Conservation (phyloP, 2,329 filamentous ascomycete species). For the Fusarium sp. region DNA sequence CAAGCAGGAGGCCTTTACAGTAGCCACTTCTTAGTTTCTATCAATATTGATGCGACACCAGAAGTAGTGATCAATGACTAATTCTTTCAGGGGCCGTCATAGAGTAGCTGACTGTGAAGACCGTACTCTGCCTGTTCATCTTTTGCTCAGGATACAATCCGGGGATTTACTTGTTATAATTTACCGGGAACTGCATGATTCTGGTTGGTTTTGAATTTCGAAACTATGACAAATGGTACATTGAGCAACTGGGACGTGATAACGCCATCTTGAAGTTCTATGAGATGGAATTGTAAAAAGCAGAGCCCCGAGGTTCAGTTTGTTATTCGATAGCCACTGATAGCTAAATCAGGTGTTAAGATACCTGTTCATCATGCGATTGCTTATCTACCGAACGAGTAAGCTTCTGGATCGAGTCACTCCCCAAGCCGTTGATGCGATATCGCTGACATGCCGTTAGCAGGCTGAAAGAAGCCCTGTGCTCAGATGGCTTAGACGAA, state of each 20-base stretch:
- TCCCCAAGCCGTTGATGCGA: not conserved
- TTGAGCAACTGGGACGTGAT: no score
- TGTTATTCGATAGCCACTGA: no score
- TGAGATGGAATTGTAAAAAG: not conserved
- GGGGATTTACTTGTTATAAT: no score
- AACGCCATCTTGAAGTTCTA: not conserved
- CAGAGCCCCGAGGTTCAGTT: not conserved
- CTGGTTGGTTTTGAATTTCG: rapidly evolving
- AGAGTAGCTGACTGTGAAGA: not conserved
- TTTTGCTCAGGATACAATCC: not conserved
- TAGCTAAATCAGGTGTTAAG: not conserved
- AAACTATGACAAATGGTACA: no score
- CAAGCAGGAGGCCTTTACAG: not conserved
- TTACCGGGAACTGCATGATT: no score
- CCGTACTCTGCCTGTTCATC: not conserved
- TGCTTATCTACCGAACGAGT: not conserved
- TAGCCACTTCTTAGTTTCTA: not conserved
- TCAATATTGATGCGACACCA: no score
- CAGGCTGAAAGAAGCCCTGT: not conserved
- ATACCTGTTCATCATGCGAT: not conserved
- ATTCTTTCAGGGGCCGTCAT: not conserved
- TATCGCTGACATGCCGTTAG: not conserved
- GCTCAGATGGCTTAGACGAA: rapidly evolving
- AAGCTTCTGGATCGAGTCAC: not conserved
- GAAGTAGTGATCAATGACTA: not conserved